Base-by-base conservation (phyloP, 2,329 filamentous ascomycete species). In the Myrmaecium sp. region DNA sequence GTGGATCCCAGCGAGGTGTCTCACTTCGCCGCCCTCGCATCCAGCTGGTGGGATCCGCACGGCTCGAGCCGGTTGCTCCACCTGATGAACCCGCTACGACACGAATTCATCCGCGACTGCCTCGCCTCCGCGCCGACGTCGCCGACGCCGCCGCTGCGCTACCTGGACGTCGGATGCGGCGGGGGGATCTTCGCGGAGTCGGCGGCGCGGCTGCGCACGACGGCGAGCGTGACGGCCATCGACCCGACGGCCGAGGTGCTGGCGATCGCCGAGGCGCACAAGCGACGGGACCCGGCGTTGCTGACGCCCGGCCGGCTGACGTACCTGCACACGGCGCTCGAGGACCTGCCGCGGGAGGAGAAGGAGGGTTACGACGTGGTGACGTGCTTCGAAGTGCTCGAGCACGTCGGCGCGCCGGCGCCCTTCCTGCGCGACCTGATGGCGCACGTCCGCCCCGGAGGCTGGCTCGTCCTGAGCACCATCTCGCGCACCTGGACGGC, bases 1-100 rank as follows among this genome's bases (percentile, higher is more conserved):
- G 47, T 98, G 54, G 91, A 91, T 43, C 68, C 79, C 28, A 69
- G 75, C 38, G 86, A 98, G 59, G 71, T 98, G 36, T 79, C 78
- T 11, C 89, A 98, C 60, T 98, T 98, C 67, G 83, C 83, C 45
- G 72, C 73, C 35, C 80, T 98, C 43, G 89, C 89, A 37, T 80
- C 79, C 37, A 76, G 76, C 42, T 98, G 89, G 89, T 98, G 89
- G 89, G 84, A 95, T 54, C 80, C 86, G 2, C 74, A 93, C 46
- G 89, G 89, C 27, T 76, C 86, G 5, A 94, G 83, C 4, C 73
- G 86, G 20, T 72, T 94, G 31, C 71, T 98, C 2, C 89, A 98
- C 54, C 74, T 93, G 38, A 95, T 98, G 86, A 95, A 98, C 57
- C 89, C 89, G 2, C 69, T 93, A 23, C 83, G 89, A 17, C 84